Percentiles rank a stretch among this genome's conserved stretches.
phyloP scores from a whole-genome alignment of 257 asterid species.

The Solanum pinnatisectum region DNA sequence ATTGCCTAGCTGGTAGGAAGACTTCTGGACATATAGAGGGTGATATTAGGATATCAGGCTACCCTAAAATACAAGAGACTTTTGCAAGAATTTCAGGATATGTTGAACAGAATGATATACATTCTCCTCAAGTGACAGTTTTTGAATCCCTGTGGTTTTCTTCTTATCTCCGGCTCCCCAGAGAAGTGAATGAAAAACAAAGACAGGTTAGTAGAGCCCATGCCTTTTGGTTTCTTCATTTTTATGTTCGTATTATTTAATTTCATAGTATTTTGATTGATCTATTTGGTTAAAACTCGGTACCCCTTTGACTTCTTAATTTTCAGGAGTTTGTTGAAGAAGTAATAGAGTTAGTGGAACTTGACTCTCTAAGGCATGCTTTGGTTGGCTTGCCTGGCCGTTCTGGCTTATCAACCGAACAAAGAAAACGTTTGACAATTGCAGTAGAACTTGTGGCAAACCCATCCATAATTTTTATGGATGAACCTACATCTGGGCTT shows the following conservation, averaged over 20 bases:
- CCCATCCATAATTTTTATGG: constrained; percentile 95
- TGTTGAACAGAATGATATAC: constrained; percentile 10
- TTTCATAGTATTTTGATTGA: not conserved
- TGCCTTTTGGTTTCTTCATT: not conserved
- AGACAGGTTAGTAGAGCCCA: not conserved
- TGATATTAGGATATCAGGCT: constrained; percentile 35
- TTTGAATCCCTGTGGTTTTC: not conserved
- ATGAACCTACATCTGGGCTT: constrained; percentile 93
- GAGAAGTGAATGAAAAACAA: not conserved
- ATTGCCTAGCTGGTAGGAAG: constrained; percentile 46
- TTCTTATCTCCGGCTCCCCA: not conserved
- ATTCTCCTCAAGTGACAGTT: constrained; percentile 14
- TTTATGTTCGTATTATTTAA: not conserved
- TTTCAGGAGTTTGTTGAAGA: not conserved
- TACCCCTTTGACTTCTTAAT: not conserved
- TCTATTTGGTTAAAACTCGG: not conserved
- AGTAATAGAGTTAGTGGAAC: constrained; percentile 44
- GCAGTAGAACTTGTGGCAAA: constrained; percentile 94
- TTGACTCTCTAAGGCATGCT: constrained; percentile 58
- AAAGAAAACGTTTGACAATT: constrained; percentile 81
- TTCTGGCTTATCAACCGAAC: constrained; percentile 83
- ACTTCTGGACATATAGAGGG: not conserved
- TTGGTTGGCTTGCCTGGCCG: constrained; percentile 91
- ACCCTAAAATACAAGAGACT: constrained; percentile 19
- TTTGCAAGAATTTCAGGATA: not conserved